Base-by-base conservation (phyloP, 2,329 filamentous ascomycete genomes). In the Aspergillus ochraceoroseus region DNA sequence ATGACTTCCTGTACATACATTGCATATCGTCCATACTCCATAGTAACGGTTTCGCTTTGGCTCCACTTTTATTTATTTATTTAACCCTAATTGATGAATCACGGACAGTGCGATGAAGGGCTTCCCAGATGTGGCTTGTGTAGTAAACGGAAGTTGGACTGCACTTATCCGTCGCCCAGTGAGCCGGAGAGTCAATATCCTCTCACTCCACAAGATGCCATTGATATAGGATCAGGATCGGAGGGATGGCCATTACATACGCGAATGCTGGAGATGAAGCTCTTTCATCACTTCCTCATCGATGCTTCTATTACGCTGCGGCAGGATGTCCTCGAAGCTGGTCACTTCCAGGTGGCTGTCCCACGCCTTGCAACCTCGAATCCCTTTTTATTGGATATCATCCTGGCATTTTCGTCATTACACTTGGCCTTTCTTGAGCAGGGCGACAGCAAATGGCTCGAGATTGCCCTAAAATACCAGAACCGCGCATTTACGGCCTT, bases 381-480 rank as follows among this genome's bases (percentile, higher is more conserved):
- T 45, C 59, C 66, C 3, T 72, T 68, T 30, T 55, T 72, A n/a
- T 55, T 73, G 8, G 63, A 71, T 41, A 63, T 61, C 19, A 54
- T 71, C 7, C 56, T 72, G 3, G 68, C 69, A 4, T 50, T 72
- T 7, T 61, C 68, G 4, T 67, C 70, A 5, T 54, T 72, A 13
- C 70, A 73, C 38, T 48, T 70, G 9, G 65, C 63, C 13, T 62
- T 63, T 19, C 47, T 68, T 3, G 61, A 69, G 36, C 43, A 52
- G 7, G 47, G 55, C 6, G 53, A 58, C 26, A 60, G 57, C 33
- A 58, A 55, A 17, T 66, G 63, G 54, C 45, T 63, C 5, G 54
- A 66, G 35, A 51, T 57, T 13, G 64, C 62, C 1, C 53, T 62
- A 14, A 55, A 55, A 18, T 65, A 67, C 38, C 64, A 67, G 43